Evolutionary conservation across 306 rosid genomes (phyloP), one percentile per base, ranked within the genome.

Genomic region (Dalbergia oliveri): DNA sequence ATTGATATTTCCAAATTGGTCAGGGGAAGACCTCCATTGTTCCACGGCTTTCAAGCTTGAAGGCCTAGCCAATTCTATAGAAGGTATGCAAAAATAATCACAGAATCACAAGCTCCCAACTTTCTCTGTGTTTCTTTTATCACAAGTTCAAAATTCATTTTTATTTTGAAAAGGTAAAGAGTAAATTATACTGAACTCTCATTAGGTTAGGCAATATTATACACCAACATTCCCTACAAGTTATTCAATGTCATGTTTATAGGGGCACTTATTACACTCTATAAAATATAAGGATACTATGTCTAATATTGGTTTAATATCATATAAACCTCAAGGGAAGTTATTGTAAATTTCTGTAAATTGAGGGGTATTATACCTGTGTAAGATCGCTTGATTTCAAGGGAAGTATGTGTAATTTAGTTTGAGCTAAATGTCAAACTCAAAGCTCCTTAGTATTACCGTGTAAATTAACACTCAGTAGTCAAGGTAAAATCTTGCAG

Each of bases 1-100:
- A n/a, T 69, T 94, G 33, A 14, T 92, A 11, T 91, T 92, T 82
- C 98, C 97, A 33, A 91, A 91, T 61, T 94, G 98, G 97, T 94
- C 97, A 0, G 98, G 98, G 9, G 89, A 92, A 77, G 88, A 89
- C 67, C 94, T 94, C 10, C 97, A 94, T 51, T 34, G 84, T 34
- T 87, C 91, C 75, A 91, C 92, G 2, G 89, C 85, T 4, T 88
- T 72, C 77, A 94, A 91, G 86, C 89, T 94, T 57, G 94, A 94
- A 85, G 90, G 93, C 79, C 87, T 92, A 11, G 98, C 97, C 39
- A 83, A 79, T 60, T 89, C 98, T 65, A 91, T 94, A n/a, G 89
- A 92, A 88, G 97, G 98, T 94, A 76, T 5, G 39, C 47, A 13
- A 68, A 62, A 72, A 43, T 72, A 19, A 9, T 13, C 31, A 62